A percentile compares a stretch with the other conserved stretches of the same genome.
phyloP scores from a whole-genome alignment of 176 grass and related monocot genomes.

The Aechmea fasciata region DNA sequence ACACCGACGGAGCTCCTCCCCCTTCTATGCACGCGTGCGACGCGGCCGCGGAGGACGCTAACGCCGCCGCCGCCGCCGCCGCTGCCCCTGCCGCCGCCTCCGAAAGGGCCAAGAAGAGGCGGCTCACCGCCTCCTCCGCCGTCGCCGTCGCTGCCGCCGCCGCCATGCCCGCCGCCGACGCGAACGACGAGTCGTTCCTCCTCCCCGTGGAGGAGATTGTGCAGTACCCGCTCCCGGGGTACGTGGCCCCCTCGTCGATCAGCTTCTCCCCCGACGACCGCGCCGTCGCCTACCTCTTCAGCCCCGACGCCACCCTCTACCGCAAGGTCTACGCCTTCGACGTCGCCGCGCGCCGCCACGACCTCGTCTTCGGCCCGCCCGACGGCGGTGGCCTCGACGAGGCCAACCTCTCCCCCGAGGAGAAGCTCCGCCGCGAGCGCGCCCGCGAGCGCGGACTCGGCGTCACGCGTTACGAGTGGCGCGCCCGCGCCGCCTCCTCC shows the following conservation, averaged over 20 bases:
- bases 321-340: constrained; percentile 75
- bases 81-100: neutral
- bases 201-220: constrained; percentile 70
- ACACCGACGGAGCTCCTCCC: constrained; percentile 2
- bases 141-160: neutral
- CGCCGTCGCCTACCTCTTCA: constrained; percentile 60
- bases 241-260: constrained; percentile 53
- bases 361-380: constrained; percentile 63
- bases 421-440: constrained; percentile 77
- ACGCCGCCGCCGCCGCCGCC: neutral
- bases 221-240: constrained; percentile 81
- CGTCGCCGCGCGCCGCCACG: constrained; percentile 34
- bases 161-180: constrained; percentile 47
- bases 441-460: constrained; percentile 83
- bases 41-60: constrained; percentile 33
- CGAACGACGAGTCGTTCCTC: constrained; percentile 21
- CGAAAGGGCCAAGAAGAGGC: constrained; percentile 48
- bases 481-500: constrained; percentile 22
- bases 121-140: neutral
- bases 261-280: constrained; percentile 91
- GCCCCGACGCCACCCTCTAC: constrained; percentile 76
- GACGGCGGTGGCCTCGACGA: constrained; percentile 82
- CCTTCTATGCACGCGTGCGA: constrained; percentile 66
- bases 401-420: constrained; percentile 71
- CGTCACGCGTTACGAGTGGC: constrained; percentile 86